These are phyloP conservation scores for Phylloporus gajari DNA, from an alignment of 1,284 basidiomycete species.

Conservation along the genomic window DNA sequence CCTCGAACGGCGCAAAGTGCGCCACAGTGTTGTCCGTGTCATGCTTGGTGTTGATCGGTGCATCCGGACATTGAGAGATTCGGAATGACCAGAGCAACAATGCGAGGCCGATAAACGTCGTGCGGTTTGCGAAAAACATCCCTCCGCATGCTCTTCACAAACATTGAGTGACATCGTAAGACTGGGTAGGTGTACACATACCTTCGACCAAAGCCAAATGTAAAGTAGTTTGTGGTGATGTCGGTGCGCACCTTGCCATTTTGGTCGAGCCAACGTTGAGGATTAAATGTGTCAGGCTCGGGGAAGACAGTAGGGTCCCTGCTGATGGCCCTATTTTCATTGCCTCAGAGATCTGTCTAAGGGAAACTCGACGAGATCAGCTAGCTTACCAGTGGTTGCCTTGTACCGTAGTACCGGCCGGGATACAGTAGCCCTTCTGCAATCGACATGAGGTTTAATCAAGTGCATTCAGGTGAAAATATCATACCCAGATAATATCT, in stretches of 20 bases:
- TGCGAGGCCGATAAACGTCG: slow-evolving; percentile 32
- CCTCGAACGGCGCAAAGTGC: slow-evolving; percentile 22
- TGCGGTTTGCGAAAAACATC: slow-evolving; percentile 34
- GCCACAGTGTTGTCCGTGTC: slow-evolving; percentile 23
- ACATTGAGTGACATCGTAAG: background rate
- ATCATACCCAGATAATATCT: too few relatives aligned
- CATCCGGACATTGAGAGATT: slow-evolving; percentile 25
- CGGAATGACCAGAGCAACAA: slow-evolving; percentile 38
- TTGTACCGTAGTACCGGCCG: slow-evolving; percentile 64
- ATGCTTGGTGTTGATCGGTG: slow-evolving; percentile 28
- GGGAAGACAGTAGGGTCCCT: slow-evolving; percentile 67
- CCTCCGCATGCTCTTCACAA: slow-evolving; percentile 35
- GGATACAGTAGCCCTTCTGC: slow-evolving; percentile 65
- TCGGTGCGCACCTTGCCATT: slow-evolving; percentile 63
- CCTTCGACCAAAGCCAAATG: slow-evolving; percentile 72
- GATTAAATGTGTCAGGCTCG: slow-evolving; percentile 67
- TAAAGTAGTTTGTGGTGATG: slow-evolving; percentile 52
- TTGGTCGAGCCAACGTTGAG: slow-evolving; percentile 62
- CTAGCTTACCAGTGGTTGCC: slow-evolving; percentile 66
- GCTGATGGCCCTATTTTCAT: slow-evolving; percentile 55
- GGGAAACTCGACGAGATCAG: slow-evolving; percentile 7
- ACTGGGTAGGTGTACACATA: slow-evolving; percentile 26
- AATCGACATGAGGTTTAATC: slow-evolving; percentile 31
- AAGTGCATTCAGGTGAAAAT: background rate
- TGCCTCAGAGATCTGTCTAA: background rate